These are phyloP conservation scores for Syncephalis plumigaleata DNA, from an alignment of 371 early-diverging fungal genomes.

Conservation along the genomic window DNA sequence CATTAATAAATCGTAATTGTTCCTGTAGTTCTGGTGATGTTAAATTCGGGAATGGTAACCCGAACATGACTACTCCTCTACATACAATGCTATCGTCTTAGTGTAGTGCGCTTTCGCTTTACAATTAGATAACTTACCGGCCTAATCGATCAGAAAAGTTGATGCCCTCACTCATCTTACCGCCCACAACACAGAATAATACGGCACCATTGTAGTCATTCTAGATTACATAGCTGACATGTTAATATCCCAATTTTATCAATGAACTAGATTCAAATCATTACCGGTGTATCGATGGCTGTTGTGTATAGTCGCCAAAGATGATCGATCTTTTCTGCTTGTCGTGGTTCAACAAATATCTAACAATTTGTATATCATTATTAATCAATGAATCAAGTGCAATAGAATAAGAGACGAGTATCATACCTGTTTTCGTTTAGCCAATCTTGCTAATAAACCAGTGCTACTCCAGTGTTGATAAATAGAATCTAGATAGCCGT, in stretches of 20 bases:
- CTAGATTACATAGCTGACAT: background rate
- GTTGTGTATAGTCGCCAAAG: constrained; percentile 29
- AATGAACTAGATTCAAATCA: constrained; percentile 5
- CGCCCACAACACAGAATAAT: constrained; percentile 90
- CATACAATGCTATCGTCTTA: background rate
- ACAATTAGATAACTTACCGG: constrained; percentile 19
- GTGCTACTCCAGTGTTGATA: constrained; percentile 29
- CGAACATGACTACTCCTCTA: constrained; percentile 73
- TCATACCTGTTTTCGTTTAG: constrained; percentile 34
- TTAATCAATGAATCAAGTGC: constrained; percentile 3
- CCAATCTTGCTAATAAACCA: constrained; percentile 23
- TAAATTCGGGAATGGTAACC: constrained; percentile 72
- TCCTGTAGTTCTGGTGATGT: constrained; percentile 54
- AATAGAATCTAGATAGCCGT: constrained; percentile 60
- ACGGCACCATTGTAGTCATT: constrained; percentile 42
- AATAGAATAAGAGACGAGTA: constrained; percentile 1
- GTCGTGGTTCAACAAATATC: constrained; percentile 51
- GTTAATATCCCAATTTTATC: background rate
- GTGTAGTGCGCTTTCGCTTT: background rate
- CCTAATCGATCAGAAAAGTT: constrained; percentile 84
- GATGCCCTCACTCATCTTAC: constrained; percentile 96
- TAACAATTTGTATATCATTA: constrained; percentile 10
- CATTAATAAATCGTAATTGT: constrained; percentile 44
- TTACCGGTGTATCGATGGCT: constrained; percentile 5
- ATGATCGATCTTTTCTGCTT: constrained; percentile 35